Evolutionary conservation across 1,139 yeast genomes (phyloP).

Genomic region (Protomyces gravidus): DNA sequence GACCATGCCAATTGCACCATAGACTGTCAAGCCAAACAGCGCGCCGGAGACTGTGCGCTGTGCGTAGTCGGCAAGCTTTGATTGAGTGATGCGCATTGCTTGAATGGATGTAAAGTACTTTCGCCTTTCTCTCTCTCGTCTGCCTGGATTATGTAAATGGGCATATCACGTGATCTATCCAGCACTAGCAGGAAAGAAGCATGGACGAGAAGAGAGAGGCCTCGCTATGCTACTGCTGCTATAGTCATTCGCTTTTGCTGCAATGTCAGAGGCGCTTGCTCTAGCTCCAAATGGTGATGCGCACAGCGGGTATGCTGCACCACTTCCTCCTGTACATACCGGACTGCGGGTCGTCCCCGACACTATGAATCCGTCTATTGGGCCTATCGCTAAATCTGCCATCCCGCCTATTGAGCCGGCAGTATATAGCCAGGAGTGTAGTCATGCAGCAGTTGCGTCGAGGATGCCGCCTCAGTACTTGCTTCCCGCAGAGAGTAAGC

Average conservation of each 20-base stretch:
- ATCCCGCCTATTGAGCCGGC: conserved; percentile 2
- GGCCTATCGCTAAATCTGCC: conserved; percentile 5
- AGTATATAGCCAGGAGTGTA: conserved; percentile 21
- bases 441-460: conserved; percentile 45
- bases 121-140: too few species aligned
- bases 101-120: too few species aligned
- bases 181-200: too few species aligned
- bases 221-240: too few species aligned
- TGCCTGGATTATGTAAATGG: too few species aligned
- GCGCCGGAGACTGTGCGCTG: conserved; percentile 24
- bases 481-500: conserved; percentile 42
- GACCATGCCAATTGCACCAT: conserved; percentile 25
- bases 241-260: too few species aligned
- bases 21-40: conserved; percentile 18
- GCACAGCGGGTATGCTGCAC: too few species aligned
- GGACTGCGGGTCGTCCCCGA: neutral
- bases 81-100: conserved; percentile 18
- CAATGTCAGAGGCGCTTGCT: neutral
- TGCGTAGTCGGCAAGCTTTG: conserved; percentile 23
- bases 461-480: conserved; percentile 43
- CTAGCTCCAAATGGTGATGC: neutral
- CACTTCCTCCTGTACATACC: neutral
- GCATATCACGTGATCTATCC: too few species aligned
- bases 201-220: too few species aligned
- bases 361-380: neutral